A percentile compares a stretch with the other conserved stretches of the same genome.
Evolutionary conservation across 2,329 filamentous ascomycete species (phyloP).

Genomic region (Pezicula radicicola): DNA sequence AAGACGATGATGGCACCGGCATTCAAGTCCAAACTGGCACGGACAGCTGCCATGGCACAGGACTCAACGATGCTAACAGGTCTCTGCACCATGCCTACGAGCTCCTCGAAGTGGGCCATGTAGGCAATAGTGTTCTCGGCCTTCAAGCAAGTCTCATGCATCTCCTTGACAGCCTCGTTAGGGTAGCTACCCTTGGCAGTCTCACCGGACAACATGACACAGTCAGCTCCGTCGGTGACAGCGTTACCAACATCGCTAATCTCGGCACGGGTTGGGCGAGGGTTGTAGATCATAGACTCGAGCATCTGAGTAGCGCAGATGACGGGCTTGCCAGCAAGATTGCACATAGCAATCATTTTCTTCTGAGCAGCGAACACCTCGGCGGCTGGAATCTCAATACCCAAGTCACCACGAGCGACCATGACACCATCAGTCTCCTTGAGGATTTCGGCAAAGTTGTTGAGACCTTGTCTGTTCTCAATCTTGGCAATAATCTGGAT

Average conservation of each 20-base stretch:
- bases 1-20: slow-evolving; percentile 94
- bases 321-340: slow-evolving; percentile 96
- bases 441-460: slow-evolving; percentile 99
- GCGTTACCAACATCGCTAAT: slow-evolving; percentile 98
- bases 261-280: slow-evolving; percentile 94
- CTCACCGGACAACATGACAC: slow-evolving; percentile 99
- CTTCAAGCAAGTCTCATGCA: slow-evolving; percentile 96
- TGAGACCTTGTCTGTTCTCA: slow-evolving; percentile 98
- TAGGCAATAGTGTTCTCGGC: slow-evolving; percentile 98
- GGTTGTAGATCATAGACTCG: slow-evolving; percentile 99
- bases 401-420: slow-evolving; percentile 97
- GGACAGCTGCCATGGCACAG: slow-evolving; percentile 94
- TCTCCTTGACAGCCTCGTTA: slow-evolving; percentile 87
- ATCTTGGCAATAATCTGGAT: slow-evolving; percentile 99
- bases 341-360: slow-evolving; percentile 99
- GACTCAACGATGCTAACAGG: slow-evolving; percentile 89
- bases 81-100: slow-evolving; percentile 77
- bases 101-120: slow-evolving; percentile 93
- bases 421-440: slow-evolving; percentile 97
- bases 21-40: slow-evolving; percentile 92
- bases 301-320: slow-evolving; percentile 99
- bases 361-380: slow-evolving; percentile 99
- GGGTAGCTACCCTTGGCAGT: slow-evolving; percentile 98
- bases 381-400: slow-evolving; percentile 97
- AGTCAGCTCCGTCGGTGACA: slow-evolving; percentile 95